Percentiles rank a stretch among this genome's conserved stretches.
These are phyloP conservation scores for Diutina ranongensis DNA, from an alignment of 1,139 yeast genomes.

Conservation along the genomic window DNA sequence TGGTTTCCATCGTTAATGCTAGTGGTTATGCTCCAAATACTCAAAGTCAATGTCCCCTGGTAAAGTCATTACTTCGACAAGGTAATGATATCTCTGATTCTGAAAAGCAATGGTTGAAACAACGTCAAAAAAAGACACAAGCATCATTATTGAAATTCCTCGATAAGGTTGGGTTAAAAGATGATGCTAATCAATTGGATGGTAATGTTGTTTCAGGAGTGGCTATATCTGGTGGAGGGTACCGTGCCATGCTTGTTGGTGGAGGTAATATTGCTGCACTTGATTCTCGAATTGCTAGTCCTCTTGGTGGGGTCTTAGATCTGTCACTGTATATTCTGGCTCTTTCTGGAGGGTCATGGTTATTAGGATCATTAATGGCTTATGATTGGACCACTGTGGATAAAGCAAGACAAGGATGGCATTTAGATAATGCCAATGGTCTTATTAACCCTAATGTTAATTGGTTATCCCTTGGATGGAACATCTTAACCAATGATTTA, in stretches of 20 bases:
- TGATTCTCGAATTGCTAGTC: background rate
- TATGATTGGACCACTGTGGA: background rate
- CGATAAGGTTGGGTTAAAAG: background rate
- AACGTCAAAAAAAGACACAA: background rate
- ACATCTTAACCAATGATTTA: slow-evolving; percentile 16
- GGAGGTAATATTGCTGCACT: slow-evolving; percentile 1
- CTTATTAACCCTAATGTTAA: slow-evolving; percentile 17
- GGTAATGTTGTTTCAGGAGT: background rate
- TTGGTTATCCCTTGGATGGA: slow-evolving; percentile 15
- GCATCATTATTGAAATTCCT: background rate
- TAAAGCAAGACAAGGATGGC: slow-evolving; percentile 22
- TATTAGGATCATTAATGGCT: background rate
- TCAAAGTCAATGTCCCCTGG: slow-evolving; percentile 8
- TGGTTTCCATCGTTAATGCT: background rate
- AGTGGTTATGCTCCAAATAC: slow-evolving; percentile 9
- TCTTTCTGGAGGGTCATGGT: slow-evolving; percentile 1
- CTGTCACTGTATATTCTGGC: background rate
- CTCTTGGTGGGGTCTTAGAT: slow-evolving; percentile 1
- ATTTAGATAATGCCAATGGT: slow-evolving; percentile 20
- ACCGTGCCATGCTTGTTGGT: slow-evolving; percentile 5
- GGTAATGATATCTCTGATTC: slow-evolving; percentile 22
- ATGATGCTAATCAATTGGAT: background rate
- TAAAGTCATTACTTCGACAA: slow-evolving; percentile 13
- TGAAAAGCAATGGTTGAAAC: slow-evolving; percentile 16
- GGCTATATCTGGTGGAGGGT: background rate